These are phyloP conservation scores for Sclerotinia subarctica DNA, from an alignment of 2,329 filamentous ascomycete species.

Conservation along the genomic window DNA sequence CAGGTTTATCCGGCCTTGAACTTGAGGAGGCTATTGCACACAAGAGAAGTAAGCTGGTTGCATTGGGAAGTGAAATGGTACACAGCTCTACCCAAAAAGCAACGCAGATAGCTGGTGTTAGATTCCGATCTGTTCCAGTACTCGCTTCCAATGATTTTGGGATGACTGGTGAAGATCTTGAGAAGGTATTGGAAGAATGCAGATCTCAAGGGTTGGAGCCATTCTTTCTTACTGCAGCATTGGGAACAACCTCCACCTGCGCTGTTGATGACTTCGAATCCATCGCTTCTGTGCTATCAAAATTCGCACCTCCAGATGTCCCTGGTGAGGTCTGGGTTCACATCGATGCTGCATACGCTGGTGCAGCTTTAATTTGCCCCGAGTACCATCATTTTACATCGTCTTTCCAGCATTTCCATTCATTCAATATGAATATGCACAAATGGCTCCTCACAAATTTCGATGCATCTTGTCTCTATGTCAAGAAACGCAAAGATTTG, in stretches of 20 bases:
- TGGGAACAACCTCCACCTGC: constrained; percentile 87
- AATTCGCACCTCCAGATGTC: constrained; percentile 41
- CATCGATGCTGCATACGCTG: constrained; percentile 90
- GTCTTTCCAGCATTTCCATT: constrained; percentile 68
- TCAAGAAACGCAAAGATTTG: constrained; percentile 72
- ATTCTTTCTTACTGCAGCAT: constrained; percentile 79
- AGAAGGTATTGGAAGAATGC: constrained; percentile 60
- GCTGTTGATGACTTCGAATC: constrained; percentile 73
- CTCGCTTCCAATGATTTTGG: constrained; percentile 61
- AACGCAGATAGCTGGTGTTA: constrained; percentile 79
- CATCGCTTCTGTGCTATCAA: constrained; percentile 37
- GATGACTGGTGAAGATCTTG: constrained; percentile 64
- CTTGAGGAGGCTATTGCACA: constrained; percentile 68
- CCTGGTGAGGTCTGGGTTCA: constrained; percentile 76
- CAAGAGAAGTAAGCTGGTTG: constrained; percentile 70
- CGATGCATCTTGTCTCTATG: constrained; percentile 77
- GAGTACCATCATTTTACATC: constrained; percentile 70
- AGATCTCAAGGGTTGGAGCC: constrained; percentile 70
- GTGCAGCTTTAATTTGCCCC: constrained; percentile 75
- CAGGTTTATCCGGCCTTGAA: constrained; percentile 50
- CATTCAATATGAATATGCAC: constrained; percentile 94
- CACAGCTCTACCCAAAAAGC: constrained; percentile 87
- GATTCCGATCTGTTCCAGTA: constrained; percentile 68
- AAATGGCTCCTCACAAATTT: constrained; percentile 97
- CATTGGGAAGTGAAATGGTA: constrained; percentile 72